Percentiles rank a stretch among this genome's conserved stretches.
Evolutionary conservation across 148 eudicot species (phyloP).

Genomic region (Rhododendron vialii): DNA sequence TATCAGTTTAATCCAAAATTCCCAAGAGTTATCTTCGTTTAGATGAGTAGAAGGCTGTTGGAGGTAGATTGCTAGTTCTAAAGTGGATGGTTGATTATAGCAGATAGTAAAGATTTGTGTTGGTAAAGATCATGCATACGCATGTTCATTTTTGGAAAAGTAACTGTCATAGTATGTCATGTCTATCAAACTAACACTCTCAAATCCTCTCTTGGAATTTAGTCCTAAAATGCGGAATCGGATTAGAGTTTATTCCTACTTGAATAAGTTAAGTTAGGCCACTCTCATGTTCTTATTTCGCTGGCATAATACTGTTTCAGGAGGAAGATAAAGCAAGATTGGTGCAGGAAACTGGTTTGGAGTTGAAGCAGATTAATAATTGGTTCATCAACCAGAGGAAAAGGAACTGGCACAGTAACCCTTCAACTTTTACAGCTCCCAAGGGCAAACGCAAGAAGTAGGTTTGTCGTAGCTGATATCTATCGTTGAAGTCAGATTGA

Average conservation of each 20-base stretch:
- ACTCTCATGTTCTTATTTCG: too few relatives aligned
- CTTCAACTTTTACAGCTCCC: conserved; percentile 53
- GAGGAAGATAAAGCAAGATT: conserved; percentile 96
- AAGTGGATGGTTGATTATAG: neutral
- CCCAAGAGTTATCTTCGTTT: neutral
- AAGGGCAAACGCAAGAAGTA: conserved; percentile 96
- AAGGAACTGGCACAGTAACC: conserved; percentile 93
- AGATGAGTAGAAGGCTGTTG: neutral
- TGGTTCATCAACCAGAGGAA: conserved; percentile 98
- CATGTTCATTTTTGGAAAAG: neutral
- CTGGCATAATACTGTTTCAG: conserved; percentile 23
- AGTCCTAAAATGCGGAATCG: neutral
- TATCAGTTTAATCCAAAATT: neutral
- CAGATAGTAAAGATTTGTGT: neutral
- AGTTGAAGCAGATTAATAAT: conserved; percentile 88
- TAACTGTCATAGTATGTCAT: neutral
- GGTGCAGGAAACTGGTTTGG: conserved; percentile 92
- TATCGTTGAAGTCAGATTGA: neutral
- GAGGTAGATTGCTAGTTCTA: neutral
- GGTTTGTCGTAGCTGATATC: neutral
- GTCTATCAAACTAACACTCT: neutral
- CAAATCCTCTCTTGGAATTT: neutral
- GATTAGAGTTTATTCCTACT: neutral
- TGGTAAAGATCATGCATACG: neutral
- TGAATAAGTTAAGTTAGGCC: neutral